Percentiles rank a stretch among this genome's conserved stretches.
Evolutionary conservation across 371 early-diverging fungal species (phyloP).

Genomic region (Enterocytospora artemiae): DNA sequence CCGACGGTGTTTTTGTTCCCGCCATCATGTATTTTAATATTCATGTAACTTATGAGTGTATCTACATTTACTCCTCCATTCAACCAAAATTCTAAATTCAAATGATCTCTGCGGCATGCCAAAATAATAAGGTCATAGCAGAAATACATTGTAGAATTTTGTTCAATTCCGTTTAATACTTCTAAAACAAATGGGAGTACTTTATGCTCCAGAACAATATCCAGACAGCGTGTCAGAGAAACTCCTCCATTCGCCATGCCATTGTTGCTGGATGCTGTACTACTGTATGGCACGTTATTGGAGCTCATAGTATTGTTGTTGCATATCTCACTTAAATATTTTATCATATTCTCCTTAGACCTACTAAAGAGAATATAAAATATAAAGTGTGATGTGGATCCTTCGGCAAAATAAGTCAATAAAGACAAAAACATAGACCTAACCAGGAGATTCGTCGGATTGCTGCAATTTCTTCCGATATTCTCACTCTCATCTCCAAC

Average conservation of each 20-base stretch:
- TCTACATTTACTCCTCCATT: too few species aligned
- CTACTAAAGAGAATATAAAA: constrained; percentile 37
- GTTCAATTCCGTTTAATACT: constrained; percentile 20
- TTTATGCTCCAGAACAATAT: constrained; percentile 50
- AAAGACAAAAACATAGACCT: not conserved
- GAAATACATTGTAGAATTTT: too few species aligned
- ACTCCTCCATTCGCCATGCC: too few species aligned
- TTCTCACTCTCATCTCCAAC: constrained; percentile 14
- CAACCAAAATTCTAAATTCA: constrained; percentile 49
- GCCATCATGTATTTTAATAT: constrained; percentile 17
- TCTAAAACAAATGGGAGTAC: constrained; percentile 39
- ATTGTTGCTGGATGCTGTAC: too few species aligned
- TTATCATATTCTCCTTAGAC: constrained; percentile 12
- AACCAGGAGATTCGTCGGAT: not conserved
- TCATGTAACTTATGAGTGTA: constrained; percentile 17
- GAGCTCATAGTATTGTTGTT: too few species aligned
- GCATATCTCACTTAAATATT: not conserved
- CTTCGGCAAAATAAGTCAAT: constrained; percentile 18
- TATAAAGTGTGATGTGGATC: constrained; percentile 23
- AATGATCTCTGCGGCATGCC: constrained; percentile 39
- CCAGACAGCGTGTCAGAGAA: constrained; percentile 35
- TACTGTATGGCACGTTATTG: too few species aligned
- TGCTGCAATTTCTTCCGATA: not conserved
- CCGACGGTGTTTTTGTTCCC: constrained; percentile 14
- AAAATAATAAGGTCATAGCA: constrained; percentile 51